Conservation (phyloP, 2,329 filamentous ascomycete species). For the Botrytis medusae region DNA sequence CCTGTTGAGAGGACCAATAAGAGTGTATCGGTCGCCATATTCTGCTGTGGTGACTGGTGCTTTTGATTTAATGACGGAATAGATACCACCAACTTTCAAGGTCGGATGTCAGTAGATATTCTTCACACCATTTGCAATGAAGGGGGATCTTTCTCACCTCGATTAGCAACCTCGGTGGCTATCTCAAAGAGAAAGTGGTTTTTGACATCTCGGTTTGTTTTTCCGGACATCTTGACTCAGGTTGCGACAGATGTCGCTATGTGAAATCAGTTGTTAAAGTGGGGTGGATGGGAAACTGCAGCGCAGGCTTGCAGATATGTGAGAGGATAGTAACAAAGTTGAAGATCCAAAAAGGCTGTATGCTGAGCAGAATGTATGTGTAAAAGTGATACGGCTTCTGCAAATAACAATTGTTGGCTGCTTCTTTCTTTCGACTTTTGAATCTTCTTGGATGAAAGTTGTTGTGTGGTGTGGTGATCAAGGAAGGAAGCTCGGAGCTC, state of each 20-base stretch:
- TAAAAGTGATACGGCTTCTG: background rate
- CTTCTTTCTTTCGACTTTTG: background rate
- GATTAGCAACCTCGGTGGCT: slow-evolving; percentile 94
- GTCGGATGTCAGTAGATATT: background rate
- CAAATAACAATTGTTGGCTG: background rate
- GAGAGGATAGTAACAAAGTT: background rate
- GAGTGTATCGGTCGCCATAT: slow-evolving; percentile 95
- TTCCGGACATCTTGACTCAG: slow-evolving; percentile 26
- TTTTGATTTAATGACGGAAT: slow-evolving; percentile 98
- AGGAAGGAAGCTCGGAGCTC: slow-evolving; percentile 15
- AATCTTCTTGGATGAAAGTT: slow-evolving; percentile 4
- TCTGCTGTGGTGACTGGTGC: slow-evolving; percentile 96
- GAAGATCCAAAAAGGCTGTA: slow-evolving; percentile 8
- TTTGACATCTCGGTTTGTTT: slow-evolving; percentile 66
- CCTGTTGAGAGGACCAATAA: slow-evolving; percentile 92
- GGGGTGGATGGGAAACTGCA: slow-evolving; percentile 3
- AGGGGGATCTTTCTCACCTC: slow-evolving; percentile 57
- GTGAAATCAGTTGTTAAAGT: background rate
- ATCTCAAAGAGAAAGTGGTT: slow-evolving; percentile 97
- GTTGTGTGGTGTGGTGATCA: slow-evolving; percentile 9
- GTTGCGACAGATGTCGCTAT: slow-evolving; percentile 15
- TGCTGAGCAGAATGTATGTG: background rate
- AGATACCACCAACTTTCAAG: slow-evolving; percentile 84
- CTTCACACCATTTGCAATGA: slow-evolving; percentile 20
- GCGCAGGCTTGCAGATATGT: background rate